phyloP scores from a whole-genome alignment of 768 basidiomycete species.

The Butyriboletus loyo region DNA sequence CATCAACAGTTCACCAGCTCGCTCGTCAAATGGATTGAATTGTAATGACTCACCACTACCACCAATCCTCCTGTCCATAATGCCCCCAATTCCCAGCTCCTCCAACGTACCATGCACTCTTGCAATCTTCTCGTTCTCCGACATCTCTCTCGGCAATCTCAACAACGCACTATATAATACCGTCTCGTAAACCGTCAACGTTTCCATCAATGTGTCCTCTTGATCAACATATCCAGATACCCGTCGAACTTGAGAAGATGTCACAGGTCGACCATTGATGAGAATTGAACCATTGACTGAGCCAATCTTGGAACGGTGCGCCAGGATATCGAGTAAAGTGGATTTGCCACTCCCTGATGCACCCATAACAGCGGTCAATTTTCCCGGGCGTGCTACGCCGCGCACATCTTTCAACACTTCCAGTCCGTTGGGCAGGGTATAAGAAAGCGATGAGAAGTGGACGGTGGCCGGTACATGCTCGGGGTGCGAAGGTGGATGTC shows the following conservation, averaged over 20 bases:
- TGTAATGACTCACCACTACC: slow-evolving; percentile 62
- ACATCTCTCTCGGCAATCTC: slow-evolving; percentile 92
- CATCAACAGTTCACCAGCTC: neutral
- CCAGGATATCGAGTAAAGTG: slow-evolving; percentile 94
- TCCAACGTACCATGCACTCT: slow-evolving; percentile 94
- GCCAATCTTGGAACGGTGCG: slow-evolving; percentile 85
- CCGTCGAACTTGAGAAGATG: slow-evolving; percentile 71
- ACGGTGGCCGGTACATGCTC: slow-evolving; percentile 93
- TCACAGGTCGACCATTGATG: slow-evolving; percentile 82
- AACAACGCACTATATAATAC: slow-evolving; percentile 91
- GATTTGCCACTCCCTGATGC: slow-evolving; percentile 97
- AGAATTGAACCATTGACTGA: slow-evolving; percentile 66
- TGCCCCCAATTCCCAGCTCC: slow-evolving; percentile 89
- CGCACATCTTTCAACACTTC: slow-evolving; percentile 78
- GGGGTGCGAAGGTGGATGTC: slow-evolving; percentile 49
- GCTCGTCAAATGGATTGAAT: neutral
- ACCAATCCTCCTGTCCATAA: slow-evolving; percentile 88
- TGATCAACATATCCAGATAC: slow-evolving; percentile 97
- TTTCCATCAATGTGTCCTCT: slow-evolving; percentile 96
- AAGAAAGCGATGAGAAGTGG: slow-evolving; percentile 85
- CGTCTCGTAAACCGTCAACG: slow-evolving; percentile 97
- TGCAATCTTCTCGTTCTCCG: slow-evolving; percentile 89
- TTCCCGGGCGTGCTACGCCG: slow-evolving; percentile 83
- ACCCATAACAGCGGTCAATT: slow-evolving; percentile 95
- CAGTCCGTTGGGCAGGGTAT: slow-evolving; percentile 59